Base-by-base conservation (phyloP, 2,329 filamentous ascomycete species). In the Hymenoscyphus albidus region DNA sequence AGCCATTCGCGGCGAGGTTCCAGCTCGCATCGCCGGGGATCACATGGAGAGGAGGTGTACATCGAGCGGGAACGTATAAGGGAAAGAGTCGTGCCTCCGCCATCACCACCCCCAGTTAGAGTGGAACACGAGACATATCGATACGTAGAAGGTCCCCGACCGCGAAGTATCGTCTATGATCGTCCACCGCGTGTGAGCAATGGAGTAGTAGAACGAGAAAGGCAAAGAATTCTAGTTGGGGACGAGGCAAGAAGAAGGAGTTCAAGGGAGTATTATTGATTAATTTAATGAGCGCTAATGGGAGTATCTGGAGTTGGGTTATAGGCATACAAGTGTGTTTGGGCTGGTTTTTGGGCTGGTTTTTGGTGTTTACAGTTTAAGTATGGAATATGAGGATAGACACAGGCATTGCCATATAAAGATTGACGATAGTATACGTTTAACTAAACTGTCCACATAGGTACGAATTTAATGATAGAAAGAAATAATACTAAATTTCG, bases 61-160 rank as follows among this genome's bases (percentile, higher is more conserved):
- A 72, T 73, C 56, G 71, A 73, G 65, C 48, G 70, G 16, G 71
- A 73, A 60, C 62, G 70, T 42, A 67, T 67, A 42, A 64, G 67
- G 32, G 67, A 63, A 44, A 60, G 65, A 56, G 18, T 67, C 12
- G 51, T 58, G 5, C 58, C 58, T 22, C 40, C 59, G 16, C 27
- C 51, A n/a, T 55, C 63, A n/a, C 60, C 42, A 54, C 56, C 57
- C 35, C 35, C 35, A 10, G 35, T 10, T 22, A 61, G 55, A 48
- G 60, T 62, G 42, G 66, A 69, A n/a, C 67, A 64, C 39, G 68
- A 69, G 12, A 69, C 68, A 12, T 73, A 62, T 65, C 59, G 68
- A 18, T 73, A 73, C 67, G 68, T 72, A 7, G 67, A 67, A 51
- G 69, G 61, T 12, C 62, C 64, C 14, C 31, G 44, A 59, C 14